Conservation (phyloP, 2,329 filamentous ascomycete species). For the Fusarium brachygibbosum region DNA sequence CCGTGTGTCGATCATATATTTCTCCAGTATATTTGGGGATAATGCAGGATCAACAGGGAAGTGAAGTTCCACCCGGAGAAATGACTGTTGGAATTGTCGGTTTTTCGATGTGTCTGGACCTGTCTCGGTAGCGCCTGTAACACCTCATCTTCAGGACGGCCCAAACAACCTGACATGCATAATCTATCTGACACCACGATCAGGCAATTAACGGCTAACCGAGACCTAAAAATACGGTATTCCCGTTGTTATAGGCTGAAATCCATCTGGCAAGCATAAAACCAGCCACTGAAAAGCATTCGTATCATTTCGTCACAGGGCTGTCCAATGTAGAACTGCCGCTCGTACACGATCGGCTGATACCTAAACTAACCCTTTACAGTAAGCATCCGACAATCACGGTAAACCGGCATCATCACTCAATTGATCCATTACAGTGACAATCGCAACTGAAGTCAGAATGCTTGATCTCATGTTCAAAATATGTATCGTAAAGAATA, state of each 20-base stretch:
- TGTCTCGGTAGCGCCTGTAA: too few relatives aligned
- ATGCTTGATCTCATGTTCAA: not conserved
- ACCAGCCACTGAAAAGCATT: not conserved
- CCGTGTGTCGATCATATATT: conserved; percentile 6
- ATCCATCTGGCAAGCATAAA: not conserved
- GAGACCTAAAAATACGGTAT: not conserved
- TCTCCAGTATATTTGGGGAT: not conserved
- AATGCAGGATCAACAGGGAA: too few relatives aligned
- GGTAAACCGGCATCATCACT: not conserved
- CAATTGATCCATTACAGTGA: not conserved
- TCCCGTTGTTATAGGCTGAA: not conserved
- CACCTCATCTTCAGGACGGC: not conserved
- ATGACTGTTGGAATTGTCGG: not conserved
- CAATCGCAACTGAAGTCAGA: too few relatives aligned
- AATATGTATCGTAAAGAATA: not conserved
- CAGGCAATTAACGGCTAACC: not conserved
- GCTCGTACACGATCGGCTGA: conserved; percentile 1
- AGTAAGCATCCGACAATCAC: not conserved
- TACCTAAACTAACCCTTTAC: not conserved
- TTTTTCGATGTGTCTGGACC: not conserved
- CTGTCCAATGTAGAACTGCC: not conserved
- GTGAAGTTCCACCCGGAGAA: not conserved
- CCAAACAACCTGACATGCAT: not conserved
- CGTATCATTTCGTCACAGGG: not conserved
- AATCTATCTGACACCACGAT: not conserved